Evolutionary conservation across 2,329 filamentous ascomycete genomes (phyloP).

Genomic region (Cucurbitaria berberidis): DNA sequence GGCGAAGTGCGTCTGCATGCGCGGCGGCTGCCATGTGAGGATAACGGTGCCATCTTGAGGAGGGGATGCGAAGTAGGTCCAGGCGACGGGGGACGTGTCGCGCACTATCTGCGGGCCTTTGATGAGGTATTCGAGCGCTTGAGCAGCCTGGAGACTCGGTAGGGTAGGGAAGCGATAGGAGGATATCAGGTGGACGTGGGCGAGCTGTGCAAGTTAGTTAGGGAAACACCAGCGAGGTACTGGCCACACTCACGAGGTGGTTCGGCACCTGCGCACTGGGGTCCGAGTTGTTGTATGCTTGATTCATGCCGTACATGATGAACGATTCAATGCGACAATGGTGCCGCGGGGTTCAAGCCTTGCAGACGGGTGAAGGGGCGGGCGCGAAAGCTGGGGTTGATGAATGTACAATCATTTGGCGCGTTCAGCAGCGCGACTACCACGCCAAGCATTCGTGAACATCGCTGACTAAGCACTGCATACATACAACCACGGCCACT

Average conservation of each 20-base stretch:
- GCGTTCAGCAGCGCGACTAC: constrained; percentile 23
- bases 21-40: constrained; percentile 84
- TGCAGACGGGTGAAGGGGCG: constrained; percentile 15
- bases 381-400: constrained; percentile 29
- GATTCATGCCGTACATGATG: constrained; percentile 46
- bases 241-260: constrained; percentile 41
- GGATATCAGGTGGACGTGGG: constrained; percentile 89
- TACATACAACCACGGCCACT: too few relatives aligned
- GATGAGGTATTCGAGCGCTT: constrained; percentile 83
- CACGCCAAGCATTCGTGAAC: constrained; percentile 2
- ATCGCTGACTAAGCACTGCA: constrained; percentile 6
- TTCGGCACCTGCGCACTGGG: constrained; percentile 45
- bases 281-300: constrained; percentile 40
- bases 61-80: constrained; percentile 87
- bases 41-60: constrained; percentile 77
- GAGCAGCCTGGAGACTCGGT: constrained; percentile 72
- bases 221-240: constrained; percentile 13
- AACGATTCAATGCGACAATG: constrained; percentile 31
- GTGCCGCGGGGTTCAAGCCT: constrained; percentile 23
- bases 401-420: constrained; percentile 26
- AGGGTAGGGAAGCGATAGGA: constrained; percentile 79
- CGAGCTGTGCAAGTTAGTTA: constrained; percentile 63
- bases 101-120: constrained; percentile 84
- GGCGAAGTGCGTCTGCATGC: constrained; percentile 74
- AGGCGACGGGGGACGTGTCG: constrained; percentile 85